phyloP scores from a whole-genome alignment of 345 rosid species.

The Brassica carinata region DNA sequence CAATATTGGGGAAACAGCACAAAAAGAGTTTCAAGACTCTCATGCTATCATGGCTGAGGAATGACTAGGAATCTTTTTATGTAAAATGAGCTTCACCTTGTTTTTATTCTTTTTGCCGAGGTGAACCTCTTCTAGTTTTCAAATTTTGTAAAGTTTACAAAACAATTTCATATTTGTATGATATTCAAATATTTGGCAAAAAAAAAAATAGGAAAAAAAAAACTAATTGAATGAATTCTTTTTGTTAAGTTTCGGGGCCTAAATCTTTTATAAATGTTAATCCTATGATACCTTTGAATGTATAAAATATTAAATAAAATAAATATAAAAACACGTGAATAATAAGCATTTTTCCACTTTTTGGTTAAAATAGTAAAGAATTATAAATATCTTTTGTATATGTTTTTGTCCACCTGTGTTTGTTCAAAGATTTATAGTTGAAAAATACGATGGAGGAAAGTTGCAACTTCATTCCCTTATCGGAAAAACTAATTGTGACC shows the following conservation, averaged over 20 bases:
- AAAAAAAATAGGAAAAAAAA: too few relatives aligned
- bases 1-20: too few relatives aligned
- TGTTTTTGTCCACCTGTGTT: not conserved
- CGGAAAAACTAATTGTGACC: too few relatives aligned
- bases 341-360: not conserved
- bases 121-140: too few relatives aligned
- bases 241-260: not conserved
- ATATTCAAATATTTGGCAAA: too few relatives aligned
- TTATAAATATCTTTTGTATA: not conserved
- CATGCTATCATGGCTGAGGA: too few relatives aligned
- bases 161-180: too few relatives aligned
- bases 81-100: too few relatives aligned
- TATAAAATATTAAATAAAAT: not conserved
- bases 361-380: not conserved
- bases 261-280: not conserved
- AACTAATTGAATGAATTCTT: not conserved
- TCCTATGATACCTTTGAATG: not conserved
- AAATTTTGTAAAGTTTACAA: too few relatives aligned
- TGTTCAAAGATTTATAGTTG: not conserved
- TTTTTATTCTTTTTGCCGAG: too few relatives aligned
- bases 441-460: not conserved
- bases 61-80: too few relatives aligned
- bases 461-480: not conserved
- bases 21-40: too few relatives aligned
- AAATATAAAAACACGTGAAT: not conserved